phyloP scores from a whole-genome alignment of 2,329 filamentous ascomycete species.

The Clonostachys sp. region DNA sequence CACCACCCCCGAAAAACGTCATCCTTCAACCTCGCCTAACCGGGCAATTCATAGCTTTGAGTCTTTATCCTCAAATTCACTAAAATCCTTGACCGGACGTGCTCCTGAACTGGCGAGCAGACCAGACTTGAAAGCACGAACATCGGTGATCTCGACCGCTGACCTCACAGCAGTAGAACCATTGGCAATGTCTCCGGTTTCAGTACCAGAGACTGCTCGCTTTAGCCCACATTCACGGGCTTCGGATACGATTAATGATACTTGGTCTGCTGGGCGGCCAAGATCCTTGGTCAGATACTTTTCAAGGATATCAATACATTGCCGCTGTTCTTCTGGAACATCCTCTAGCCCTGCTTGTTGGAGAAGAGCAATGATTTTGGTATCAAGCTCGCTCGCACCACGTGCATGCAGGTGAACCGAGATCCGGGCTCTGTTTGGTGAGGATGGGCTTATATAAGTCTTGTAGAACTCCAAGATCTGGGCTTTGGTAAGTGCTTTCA shows the following conservation, averaged over 20 bases:
- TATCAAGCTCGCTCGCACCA: slow-evolving; percentile 39
- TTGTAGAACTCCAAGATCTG: slow-evolving; percentile 79
- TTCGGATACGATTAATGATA: slow-evolving; percentile 27
- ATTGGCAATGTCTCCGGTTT: slow-evolving; percentile 31
- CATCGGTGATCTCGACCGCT: slow-evolving; percentile 64
- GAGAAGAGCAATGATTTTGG: slow-evolving; percentile 35
- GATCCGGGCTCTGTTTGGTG: slow-evolving; percentile 71
- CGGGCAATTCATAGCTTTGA: slow-evolving; percentile 60
- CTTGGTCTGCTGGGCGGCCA: slow-evolving; percentile 18
- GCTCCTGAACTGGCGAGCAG: slow-evolving; percentile 70
- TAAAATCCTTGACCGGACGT: slow-evolving; percentile 68
- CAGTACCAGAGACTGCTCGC: slow-evolving; percentile 23
- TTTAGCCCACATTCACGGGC: slow-evolving; percentile 37
- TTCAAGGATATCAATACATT: slow-evolving; percentile 45
- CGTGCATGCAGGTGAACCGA: slow-evolving; percentile 81
- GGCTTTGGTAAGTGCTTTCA: slow-evolving; percentile 70
- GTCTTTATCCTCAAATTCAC: slow-evolving; percentile 80
- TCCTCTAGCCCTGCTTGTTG: slow-evolving; percentile 25
- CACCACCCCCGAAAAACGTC: neutral
- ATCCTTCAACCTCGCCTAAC: neutral
- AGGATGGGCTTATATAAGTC: slow-evolving; percentile 70
- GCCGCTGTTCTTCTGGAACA: slow-evolving; percentile 32
- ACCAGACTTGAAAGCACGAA: slow-evolving; percentile 74
- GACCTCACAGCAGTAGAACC: slow-evolving; percentile 31
- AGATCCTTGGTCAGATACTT: slow-evolving; percentile 48